Evolutionary conservation across 2,329 filamentous ascomycete species (phyloP).

Genomic region (Juglanconis sp.): DNA sequence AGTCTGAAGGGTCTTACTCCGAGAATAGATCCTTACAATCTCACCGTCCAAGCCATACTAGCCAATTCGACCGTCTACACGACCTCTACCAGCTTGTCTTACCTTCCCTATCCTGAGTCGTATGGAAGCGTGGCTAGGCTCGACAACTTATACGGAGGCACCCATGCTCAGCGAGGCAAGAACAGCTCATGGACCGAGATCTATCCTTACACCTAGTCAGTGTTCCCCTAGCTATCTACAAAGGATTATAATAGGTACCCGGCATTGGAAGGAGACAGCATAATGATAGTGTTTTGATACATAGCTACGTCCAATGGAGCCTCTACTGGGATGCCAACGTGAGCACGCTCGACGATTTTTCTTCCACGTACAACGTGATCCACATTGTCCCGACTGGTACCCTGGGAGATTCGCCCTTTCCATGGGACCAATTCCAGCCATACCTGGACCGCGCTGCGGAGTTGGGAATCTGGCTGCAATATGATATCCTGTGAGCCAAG

Average conservation of each 20-base stretch:
- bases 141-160: conserved; percentile 21
- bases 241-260: no score
- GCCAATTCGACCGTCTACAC: conserved; percentile 11
- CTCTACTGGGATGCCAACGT: conserved; percentile 22
- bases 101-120: conserved; percentile 17
- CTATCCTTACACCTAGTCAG: conserved; percentile 21
- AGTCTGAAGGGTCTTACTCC: conserved; percentile 8
- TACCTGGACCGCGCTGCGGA: conserved; percentile 21
- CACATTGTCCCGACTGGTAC: conserved; percentile 22
- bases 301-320: conserved; percentile 20
- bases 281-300: background rate
- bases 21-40: conserved; percentile 15
- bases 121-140: conserved; percentile 21
- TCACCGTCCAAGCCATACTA: conserved; percentile 15
- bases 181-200: conserved; percentile 19
- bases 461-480: conserved; percentile 21
- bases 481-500: conserved; percentile 15
- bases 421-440: conserved; percentile 20
- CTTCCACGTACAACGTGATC: conserved; percentile 21
- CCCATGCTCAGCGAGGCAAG: conserved; percentile 18
- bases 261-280: background rate
- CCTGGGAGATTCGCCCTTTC: conserved; percentile 20
- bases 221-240: background rate
- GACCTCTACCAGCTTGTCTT: conserved; percentile 16
- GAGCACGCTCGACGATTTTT: conserved; percentile 20